Evolutionary conservation across 371 early-diverging fungal species (phyloP), one percentile per base, ranked within the genome.

Genomic region (Rozella allomycis): DNA sequence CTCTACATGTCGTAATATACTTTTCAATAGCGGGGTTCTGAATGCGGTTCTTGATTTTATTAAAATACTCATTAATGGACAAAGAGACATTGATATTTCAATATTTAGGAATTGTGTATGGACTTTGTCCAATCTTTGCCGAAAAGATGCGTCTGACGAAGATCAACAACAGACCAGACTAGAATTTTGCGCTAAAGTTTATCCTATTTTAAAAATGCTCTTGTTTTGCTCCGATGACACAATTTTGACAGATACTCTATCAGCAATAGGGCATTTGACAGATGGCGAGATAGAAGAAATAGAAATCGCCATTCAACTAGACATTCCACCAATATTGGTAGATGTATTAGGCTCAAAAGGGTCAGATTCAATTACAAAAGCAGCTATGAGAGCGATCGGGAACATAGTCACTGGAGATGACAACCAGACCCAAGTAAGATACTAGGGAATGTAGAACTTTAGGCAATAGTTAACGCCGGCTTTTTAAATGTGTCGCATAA

Each of bases 401-500:
- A 55, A 58, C 35, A 52, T 58, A 27, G 46, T 41, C 8, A 50
- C 53, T 1, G 52, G 55, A 16, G 39, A 41, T 26, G 55, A 55
- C 20, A 30, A 32, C n/a, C 53, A 47, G 21, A 53, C 54, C 13
- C 35, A 50, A 20, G 17, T 30, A 30, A 20, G 50, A n/a, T 34
- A n/a, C n/a, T n/a, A n/a, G n/a, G n/a, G n/a, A n/a, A n/a, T n/a
- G n/a, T n/a, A n/a, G n/a, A n/a, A n/a, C n/a, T 3, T 8, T 14
- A 30, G 30, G 30, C 11, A 20, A 20, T 30, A 2, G 11, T 30
- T 13, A 19, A 30, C 16, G 16, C 11, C 9, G 16, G 16, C 20
- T 33, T 48, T 17, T 28, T 53, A 13, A n/a, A 32, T 3, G 23
- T 53, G 10, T 53, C 50, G 25, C 40, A 39, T 23, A 31, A 34